Conservation (phyloP, 2,329 filamentous ascomycete genomes). For the Clarireedia sp. region DNA sequence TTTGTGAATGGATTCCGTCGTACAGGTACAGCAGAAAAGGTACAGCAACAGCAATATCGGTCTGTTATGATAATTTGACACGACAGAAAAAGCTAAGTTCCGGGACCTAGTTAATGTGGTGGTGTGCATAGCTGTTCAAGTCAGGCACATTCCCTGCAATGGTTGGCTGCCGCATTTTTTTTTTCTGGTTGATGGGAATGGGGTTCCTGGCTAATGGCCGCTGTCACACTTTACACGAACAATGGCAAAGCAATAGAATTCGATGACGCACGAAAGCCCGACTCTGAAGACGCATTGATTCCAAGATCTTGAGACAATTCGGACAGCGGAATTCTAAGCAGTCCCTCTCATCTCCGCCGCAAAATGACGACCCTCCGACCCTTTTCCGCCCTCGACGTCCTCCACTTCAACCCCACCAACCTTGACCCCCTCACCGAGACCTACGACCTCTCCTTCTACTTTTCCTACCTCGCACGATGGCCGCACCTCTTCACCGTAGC, state of each 20-base stretch:
- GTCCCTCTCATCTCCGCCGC: background rate
- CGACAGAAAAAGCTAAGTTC: too few species aligned
- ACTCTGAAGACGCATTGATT: background rate
- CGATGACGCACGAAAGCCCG: background rate
- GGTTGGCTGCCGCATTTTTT: background rate
- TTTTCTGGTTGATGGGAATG: background rate
- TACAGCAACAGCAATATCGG: too few species aligned
- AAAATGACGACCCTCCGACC: constrained; percentile 76
- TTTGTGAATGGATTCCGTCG: too few species aligned
- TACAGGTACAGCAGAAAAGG: too few species aligned
- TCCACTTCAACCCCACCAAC: constrained; percentile 89
- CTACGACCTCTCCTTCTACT: constrained; percentile 90
- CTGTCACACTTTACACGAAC: background rate
- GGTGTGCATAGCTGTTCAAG: background rate
- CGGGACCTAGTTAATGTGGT: background rate
- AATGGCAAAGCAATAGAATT: background rate
- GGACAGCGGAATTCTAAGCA: background rate
- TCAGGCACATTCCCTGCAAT: background rate
- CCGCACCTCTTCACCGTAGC: constrained; percentile 89
- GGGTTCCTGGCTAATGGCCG: background rate
- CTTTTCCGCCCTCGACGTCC: constrained; percentile 76
- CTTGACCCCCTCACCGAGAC: constrained; percentile 96
- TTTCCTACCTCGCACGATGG: constrained; percentile 94
- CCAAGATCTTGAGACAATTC: background rate
- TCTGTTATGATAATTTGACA: too few species aligned